These are phyloP conservation scores for Rhodomyrtus tomentosa DNA, from an alignment of 345 rosid species.

Conservation along the genomic window DNA sequence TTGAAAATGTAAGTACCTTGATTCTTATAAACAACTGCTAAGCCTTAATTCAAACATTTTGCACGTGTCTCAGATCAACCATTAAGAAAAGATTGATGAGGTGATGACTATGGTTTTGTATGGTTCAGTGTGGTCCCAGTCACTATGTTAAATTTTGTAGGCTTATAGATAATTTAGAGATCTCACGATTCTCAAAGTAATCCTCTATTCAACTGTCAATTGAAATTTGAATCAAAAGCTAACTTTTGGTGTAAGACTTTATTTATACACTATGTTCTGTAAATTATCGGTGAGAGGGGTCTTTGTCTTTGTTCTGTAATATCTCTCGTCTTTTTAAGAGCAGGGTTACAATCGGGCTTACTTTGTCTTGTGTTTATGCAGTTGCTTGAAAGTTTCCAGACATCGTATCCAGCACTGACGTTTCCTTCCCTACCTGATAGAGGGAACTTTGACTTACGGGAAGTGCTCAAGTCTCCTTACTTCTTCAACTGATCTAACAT, in stretches of 20 bases:
- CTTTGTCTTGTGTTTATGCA: conserved; percentile 13
- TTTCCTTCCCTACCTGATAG: conserved; percentile 86
- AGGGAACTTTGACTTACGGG: conserved; percentile 67
- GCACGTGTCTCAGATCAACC: background rate
- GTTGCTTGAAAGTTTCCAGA: conserved; percentile 82
- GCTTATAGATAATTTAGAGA: background rate
- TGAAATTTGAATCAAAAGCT: background rate
- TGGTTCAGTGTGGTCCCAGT: background rate
- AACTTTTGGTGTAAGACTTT: background rate
- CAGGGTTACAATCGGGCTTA: background rate
- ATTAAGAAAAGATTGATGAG: background rate
- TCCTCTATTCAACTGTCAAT: background rate
- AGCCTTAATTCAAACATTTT: background rate
- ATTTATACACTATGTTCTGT: background rate
- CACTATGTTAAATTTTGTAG: background rate
- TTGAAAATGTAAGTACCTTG: conserved; percentile 72
- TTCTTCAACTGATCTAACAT: conserved; percentile 64
- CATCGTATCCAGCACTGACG: conserved; percentile 44
- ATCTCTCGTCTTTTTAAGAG: background rate
- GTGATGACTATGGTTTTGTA: background rate
- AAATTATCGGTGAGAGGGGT: too few species aligned
- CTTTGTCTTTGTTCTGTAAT: background rate
- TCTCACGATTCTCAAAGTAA: background rate
- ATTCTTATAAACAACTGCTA: background rate
- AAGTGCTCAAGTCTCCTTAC: conserved; percentile 73